Conservation (phyloP, 345 rosid species). For the Sisymbrium irio region DNA sequence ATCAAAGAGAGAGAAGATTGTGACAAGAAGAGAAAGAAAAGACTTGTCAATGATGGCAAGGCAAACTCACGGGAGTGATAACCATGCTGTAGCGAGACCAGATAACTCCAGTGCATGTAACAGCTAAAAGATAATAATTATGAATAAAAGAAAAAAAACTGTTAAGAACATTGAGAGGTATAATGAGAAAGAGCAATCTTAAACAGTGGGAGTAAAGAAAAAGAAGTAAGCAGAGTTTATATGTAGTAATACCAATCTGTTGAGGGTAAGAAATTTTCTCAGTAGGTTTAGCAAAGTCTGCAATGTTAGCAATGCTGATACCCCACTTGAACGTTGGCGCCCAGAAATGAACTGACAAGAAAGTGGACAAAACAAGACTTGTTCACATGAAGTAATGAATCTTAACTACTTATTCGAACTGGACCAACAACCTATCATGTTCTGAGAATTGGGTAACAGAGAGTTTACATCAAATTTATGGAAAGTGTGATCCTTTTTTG, state of each 20-base stretch:
- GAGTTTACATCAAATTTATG: neutral
- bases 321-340: constrained; percentile 61
- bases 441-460: neutral
- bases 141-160: neutral
- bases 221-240: neutral
- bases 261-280: constrained; percentile 53
- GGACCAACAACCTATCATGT: neutral
- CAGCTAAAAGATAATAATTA: constrained; percentile 60
- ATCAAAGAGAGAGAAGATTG: neutral
- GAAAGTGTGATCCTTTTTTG: neutral
- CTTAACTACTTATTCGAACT: no score
- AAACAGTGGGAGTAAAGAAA: neutral
- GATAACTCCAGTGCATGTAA: constrained; percentile 64
- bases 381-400: no score
- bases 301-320: constrained; percentile 50
- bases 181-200: neutral
- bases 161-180: constrained; percentile 5
- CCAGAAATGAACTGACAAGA: constrained; percentile 75
- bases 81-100: constrained; percentile 88
- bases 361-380: neutral
- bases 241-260: constrained; percentile 34
- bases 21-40: neutral
- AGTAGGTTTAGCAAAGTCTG: constrained; percentile 49
- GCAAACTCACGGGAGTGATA: constrained; percentile 70
- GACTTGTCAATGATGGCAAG: neutral